These are phyloP conservation scores for Chaetomium olivaceum DNA, from an alignment of 2,329 filamentous ascomycete genomes.

Conservation along the genomic window DNA sequence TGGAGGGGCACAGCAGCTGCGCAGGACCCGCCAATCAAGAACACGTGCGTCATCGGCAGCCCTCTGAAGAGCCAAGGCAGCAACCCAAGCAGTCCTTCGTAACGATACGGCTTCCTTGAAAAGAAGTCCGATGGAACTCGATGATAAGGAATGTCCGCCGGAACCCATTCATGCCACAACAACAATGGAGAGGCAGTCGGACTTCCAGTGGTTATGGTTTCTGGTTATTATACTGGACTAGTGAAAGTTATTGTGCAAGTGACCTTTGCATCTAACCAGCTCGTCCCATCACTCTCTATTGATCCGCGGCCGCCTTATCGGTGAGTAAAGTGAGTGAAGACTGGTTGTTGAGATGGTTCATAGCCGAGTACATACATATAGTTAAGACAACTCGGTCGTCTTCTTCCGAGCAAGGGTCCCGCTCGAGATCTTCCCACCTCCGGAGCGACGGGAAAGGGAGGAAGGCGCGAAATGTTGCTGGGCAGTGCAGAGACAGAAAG, in stretches of 20 bases:
- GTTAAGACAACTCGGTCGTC: too few species aligned
- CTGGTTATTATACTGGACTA: not conserved
- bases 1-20: conserved; percentile 5
- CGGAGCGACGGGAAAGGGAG: not conserved
- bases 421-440: too few species aligned
- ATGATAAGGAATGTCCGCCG: too few species aligned
- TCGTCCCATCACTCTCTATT: not conserved
- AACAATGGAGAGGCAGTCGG: not conserved
- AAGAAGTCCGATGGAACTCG: not conserved
- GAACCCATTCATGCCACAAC: not conserved
- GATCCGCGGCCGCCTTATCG: not conserved
- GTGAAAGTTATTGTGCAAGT: not conserved
- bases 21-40: not conserved
- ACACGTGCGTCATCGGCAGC: not conserved
- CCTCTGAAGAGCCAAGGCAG: not conserved
- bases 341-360: not conserved
- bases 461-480: conserved; percentile 17
- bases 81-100: too few species aligned
- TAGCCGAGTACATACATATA: too few species aligned
- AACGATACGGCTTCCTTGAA: not conserved
- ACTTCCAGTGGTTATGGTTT: not conserved
- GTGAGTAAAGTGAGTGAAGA: not conserved
- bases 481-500: conserved; percentile 9
- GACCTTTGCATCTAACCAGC: not conserved
- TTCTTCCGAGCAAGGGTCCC: too few species aligned